A percentile compares a stretch with the other conserved stretches of the same genome.
Evolutionary conservation across 139 green algal genomes (phyloP).

Genomic region (Bryopsis sp.): DNA sequence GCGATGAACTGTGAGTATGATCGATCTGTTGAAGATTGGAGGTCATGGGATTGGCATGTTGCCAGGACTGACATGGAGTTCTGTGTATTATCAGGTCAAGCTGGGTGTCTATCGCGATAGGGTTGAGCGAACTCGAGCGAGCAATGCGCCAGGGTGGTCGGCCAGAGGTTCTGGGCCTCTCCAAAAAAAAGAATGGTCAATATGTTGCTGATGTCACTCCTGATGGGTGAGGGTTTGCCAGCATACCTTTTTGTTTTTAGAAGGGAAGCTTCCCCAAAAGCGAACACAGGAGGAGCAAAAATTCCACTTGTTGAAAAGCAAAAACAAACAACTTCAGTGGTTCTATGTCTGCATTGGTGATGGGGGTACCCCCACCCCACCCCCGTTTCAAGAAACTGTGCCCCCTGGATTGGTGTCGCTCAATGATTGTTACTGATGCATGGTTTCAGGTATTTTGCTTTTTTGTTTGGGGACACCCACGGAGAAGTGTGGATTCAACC

Average conservation of each 20-base stretch:
- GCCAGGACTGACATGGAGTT: too few species aligned
- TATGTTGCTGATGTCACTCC: slow-evolving; percentile 45
- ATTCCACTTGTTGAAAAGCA: too few species aligned
- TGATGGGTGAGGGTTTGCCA: slow-evolving; percentile 21
- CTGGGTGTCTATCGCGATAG: slow-evolving; percentile 6
- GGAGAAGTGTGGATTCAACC: slow-evolving; percentile 68
- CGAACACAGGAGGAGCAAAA: too few species aligned
- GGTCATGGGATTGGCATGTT: too few species aligned
- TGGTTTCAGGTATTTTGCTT: too few species aligned
- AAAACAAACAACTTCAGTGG: too few species aligned
- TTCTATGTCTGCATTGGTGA: too few species aligned
- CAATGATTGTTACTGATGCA: too few species aligned
- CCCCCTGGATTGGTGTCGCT: too few species aligned
- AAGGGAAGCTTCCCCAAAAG: too few species aligned
- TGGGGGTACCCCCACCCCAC: background rate
- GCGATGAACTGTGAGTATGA: background rate
- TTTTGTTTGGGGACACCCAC: slow-evolving; percentile 38
- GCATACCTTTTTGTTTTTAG: too few species aligned
- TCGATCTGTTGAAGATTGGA: too few species aligned
- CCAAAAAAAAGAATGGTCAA: slow-evolving; percentile 27
- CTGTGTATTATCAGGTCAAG: background rate
- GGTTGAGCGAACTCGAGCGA: background rate
- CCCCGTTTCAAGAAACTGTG: background rate
- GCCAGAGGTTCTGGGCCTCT: background rate
- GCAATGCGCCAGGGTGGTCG: background rate